Conservation (phyloP, 1,284 basidiomycete species). For the Tilletia caries region DNA sequence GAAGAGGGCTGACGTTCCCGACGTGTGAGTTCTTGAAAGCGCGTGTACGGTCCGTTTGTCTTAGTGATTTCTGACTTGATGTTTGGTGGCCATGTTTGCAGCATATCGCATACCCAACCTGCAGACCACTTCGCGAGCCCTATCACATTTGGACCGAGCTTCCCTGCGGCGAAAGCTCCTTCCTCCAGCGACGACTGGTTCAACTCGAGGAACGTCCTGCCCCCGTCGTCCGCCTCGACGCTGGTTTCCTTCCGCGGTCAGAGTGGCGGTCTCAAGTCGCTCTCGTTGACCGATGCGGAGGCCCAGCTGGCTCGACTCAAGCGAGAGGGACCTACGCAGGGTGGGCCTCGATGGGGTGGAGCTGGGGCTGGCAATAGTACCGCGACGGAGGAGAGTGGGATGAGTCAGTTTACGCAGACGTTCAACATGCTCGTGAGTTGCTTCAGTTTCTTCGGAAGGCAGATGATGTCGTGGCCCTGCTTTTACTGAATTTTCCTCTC, state of each 20-base stretch:
- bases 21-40: slow-evolving; percentile 20
- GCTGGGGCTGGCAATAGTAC: background rate
- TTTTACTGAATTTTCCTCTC: background rate
- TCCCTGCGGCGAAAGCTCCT: background rate
- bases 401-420: slow-evolving; percentile 2
- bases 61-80: background rate
- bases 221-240: slow-evolving; percentile 25
- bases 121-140: slow-evolving; percentile 29
- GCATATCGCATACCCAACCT: slow-evolving; percentile 49
- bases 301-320: slow-evolving; percentile 8
- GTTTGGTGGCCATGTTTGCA: background rate
- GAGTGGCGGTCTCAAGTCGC: background rate
- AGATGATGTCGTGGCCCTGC: no score
- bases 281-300: slow-evolving; percentile 1
- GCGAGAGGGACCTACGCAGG: slow-evolving; percentile 8
- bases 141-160: background rate
- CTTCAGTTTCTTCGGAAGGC: slow-evolving; percentile 23
- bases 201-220: slow-evolving; percentile 15
- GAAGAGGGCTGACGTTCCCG: slow-evolving; percentile 44
- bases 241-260: slow-evolving; percentile 16
- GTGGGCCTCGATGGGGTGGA: background rate
- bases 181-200: slow-evolving; percentile 11
- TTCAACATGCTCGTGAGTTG: slow-evolving; percentile 25
- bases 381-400: slow-evolving; percentile 1
- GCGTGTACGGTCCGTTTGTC: background rate